Base-by-base conservation (phyloP, 1,284 basidiomycete species). In the Malassezia caprae region DNA sequence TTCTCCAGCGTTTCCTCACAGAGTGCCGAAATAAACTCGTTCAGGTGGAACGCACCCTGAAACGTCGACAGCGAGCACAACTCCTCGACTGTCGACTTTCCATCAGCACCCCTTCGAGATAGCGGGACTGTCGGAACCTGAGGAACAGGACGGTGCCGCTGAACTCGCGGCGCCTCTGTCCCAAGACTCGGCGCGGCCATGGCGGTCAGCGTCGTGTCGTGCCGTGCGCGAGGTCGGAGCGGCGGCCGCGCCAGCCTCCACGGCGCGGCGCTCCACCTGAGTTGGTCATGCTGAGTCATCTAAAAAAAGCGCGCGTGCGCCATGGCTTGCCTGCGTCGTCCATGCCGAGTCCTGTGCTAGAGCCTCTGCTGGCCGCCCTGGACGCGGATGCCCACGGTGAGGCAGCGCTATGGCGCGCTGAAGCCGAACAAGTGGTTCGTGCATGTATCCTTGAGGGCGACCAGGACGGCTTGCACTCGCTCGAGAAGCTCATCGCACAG, bases 1-100 rank as follows among this genome's bases (percentile, higher is more conserved):
- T 86, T 82, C 17, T 83, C 76, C 52, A 94, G 90, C 48, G 90
- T 79, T 73, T 83, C 87, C 76, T 93, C 89, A 15, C 87, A 90
- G 48, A 90, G 80, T 8, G 82, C 81, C 21, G 84, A 83, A 48
- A 96, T 81, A 65, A 94, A 91, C 61, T 93, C 89, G 62, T 88
- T 87, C 48, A 88, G 84, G 71, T 90, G 86, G 76, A 94, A 96
- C 76, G 88, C 86, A 59, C 85, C 85, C 27, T 63, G 62, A 70
- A 88, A 88, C 2, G 82, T 80, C 17, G 80, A 79, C 19, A 87
- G 77, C 46, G 80, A 79, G 10, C 87, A 79, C 35, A 84, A 83
- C 24, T 81, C 80, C 56, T 83, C 80, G 15, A 84, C 77, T 24
- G 79, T 77, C 17, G 81, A 76, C 62, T 85, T 83, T 26, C 81